phyloP scores from a whole-genome alignment of 768 basidiomycete species.

The Leccinum subgranulosum region DNA sequence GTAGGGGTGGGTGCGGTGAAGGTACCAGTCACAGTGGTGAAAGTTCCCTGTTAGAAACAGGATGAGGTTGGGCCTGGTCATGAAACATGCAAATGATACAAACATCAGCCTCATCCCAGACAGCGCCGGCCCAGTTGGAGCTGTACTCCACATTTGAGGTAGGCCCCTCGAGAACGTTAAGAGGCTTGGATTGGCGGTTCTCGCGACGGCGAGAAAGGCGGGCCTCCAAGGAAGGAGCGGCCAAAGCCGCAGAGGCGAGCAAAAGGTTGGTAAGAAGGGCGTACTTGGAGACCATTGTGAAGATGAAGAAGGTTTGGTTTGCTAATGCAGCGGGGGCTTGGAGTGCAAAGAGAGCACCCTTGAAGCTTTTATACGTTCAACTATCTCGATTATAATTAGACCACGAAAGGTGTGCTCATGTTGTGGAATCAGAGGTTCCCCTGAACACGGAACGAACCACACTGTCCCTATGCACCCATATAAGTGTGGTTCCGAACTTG shows the following conservation, averaged over 20 bases:
- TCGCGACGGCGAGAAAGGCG: slow-evolving; percentile 16
- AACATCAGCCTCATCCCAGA: slow-evolving; percentile 9
- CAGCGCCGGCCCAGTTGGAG: slow-evolving; percentile 22
- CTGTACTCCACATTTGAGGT: slow-evolving; percentile 9
- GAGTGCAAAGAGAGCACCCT: neutral
- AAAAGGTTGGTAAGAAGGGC: slow-evolving; percentile 16
- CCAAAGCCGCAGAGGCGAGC: slow-evolving; percentile 17
- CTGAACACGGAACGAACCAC: neutral
- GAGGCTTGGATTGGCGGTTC: slow-evolving; percentile 12
- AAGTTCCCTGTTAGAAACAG: slow-evolving; percentile 6
- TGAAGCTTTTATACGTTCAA: slow-evolving; percentile 12
- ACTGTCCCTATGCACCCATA: neutral
- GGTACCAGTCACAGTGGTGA: slow-evolving; percentile 10
- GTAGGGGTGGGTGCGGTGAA: slow-evolving; percentile 6
- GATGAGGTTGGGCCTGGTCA: neutral
- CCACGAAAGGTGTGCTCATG: neutral
- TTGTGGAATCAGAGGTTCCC: neutral
- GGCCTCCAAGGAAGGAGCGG: slow-evolving; percentile 12
- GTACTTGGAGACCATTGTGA: slow-evolving; percentile 18
- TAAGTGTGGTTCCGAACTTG: neutral
- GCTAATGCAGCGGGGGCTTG: neutral
- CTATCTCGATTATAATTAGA: neutral
- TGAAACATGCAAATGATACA: neutral
- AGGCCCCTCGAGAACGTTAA: neutral
- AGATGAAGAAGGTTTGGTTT: neutral